Base-by-base conservation (phyloP, 495 filamentous ascomycete species). In the Entonaema liquescens region DNA sequence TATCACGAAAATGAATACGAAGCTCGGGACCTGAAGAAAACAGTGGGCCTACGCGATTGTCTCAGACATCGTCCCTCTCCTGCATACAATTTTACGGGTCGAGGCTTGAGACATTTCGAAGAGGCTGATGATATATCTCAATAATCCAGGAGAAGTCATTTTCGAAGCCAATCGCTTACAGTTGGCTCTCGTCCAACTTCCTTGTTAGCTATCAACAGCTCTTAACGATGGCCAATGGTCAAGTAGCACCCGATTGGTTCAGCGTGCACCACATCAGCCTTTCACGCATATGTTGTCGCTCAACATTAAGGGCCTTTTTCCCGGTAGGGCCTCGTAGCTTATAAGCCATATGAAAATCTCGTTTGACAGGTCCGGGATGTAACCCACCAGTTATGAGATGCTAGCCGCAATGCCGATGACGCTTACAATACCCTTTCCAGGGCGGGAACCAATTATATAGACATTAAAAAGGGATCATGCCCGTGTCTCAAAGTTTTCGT, bases 61-160 rank as follows among this genome's bases (percentile, higher is more conserved):
- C 63, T 66, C 44, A 59, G 35, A 66, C 36, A 59, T 33, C 15
- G 1, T 33, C 53, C 35, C 6, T 53, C 42, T 47, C 28, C 26
- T 25, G 52, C 21, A 38, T 58, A 50, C 36, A 35, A 12, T 59
- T 26, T 42, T 38, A 62, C 29, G 42, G 44, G 21, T 29, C 54
- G 66, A 63, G 59, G 66, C 42, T 33, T 62, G 35, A 64, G 66
- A 69, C 59, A 69, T 53, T 15, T 42, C 49, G 31, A 28, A 25
- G 19, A 38, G 15, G 62, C 59, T 69, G 62, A 58, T 60, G 44
- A 53, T 69, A 33, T 35, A 54, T 40, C 5, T 55, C 59, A 47
- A 69, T 62, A 62, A n/a, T 49, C 9, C 7, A 54, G 28, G 55
- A 59, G 28, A 57, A 31, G 25, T 19, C 29, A 54, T 15, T 25